Conservation (phyloP, 192 early-diverging fungal species). For the Dissophora globulifera region DNA sequence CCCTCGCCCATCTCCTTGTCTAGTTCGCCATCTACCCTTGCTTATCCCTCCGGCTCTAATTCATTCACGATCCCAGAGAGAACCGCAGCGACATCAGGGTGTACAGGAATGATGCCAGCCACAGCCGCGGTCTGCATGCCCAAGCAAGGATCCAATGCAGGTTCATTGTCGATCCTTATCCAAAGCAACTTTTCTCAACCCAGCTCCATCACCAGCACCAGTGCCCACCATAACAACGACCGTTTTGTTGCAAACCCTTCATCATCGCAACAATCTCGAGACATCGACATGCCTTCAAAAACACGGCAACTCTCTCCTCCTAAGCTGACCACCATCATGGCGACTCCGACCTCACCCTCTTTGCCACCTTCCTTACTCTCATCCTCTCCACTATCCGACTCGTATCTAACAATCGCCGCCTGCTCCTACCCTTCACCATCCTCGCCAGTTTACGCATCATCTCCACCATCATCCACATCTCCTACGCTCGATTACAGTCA, state of each 20-base stretch:
- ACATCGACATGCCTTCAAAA: conserved; percentile 4
- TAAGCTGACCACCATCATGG: conserved; percentile 26
- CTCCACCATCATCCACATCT: neutral
- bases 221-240: conserved; percentile 2
- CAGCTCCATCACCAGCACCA: conserved; percentile 2
- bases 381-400: neutral
- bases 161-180: conserved; percentile 44
- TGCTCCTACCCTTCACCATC: conserved; percentile 5
- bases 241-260: neutral
- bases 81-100: conserved; percentile 30
- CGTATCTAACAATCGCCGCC: conserved; percentile 1
- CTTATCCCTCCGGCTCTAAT: neutral
- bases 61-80: conserved; percentile 23
- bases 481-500: neutral
- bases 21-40: too few species aligned
- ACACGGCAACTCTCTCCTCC: conserved; percentile 15
- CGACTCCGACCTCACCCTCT: conserved; percentile 28
- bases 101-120: conserved; percentile 8
- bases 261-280: neutral
- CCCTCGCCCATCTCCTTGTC: conserved; percentile 13
- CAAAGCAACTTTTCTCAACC: neutral
- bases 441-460: conserved; percentile 1
- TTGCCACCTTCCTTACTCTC: conserved; percentile 17
- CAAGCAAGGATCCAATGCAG: conserved; percentile 28
- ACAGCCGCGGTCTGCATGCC: conserved; percentile 1